Base-by-base conservation (phyloP, 2,329 filamentous ascomycete genomes). In the Arachnopeziza araneosa region DNA sequence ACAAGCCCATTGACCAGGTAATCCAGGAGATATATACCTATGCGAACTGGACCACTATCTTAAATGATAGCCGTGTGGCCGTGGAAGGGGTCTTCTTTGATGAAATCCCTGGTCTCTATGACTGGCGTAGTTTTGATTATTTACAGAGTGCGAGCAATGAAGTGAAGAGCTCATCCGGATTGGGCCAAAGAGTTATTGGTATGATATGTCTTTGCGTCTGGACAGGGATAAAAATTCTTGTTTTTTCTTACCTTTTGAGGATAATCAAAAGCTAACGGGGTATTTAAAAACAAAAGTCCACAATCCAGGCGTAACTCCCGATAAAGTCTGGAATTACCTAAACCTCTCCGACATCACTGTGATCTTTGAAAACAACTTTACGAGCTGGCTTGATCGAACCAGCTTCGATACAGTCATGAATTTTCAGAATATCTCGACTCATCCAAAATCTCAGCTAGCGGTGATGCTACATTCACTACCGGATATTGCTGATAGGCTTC, bases 61-160 rank as follows among this genome's bases (percentile, higher is more conserved):
- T 44, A 12, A 70, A 69, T 59, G 72, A 74, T 62, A 66, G 71
- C 14, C 71, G 71, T 48, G 66, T 80, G 36, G 71, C 74, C 10
- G 72, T 80, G 68, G 70, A 71, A 57, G 77, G 77, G 24, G 77
- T 79, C 61, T 79, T 79, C 64, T 75, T 79, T 56, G 77, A 79
- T 60, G 76, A 80, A 67, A 76, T 74, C 53, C 76, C 76, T 12
- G 70, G 74, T 54, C 60, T 71, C 63, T 77, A 74, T 66, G 36
- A 67, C 71, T 62, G 62, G 59, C 56, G 61, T 64, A 48, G 63
- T 68, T 24, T 64, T 72, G 58, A 56, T 77, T 75, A 64, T 67
- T 76, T 24, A 62, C 72, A 59, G 68, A 71, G 12, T 56, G 76
- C 49, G 73, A 6, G 69, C 3, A 58, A 64, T 44, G 64, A 73